These are phyloP conservation scores for Heteromeles arbutifolia DNA, from an alignment of 306 rosid species.

Conservation along the genomic window DNA sequence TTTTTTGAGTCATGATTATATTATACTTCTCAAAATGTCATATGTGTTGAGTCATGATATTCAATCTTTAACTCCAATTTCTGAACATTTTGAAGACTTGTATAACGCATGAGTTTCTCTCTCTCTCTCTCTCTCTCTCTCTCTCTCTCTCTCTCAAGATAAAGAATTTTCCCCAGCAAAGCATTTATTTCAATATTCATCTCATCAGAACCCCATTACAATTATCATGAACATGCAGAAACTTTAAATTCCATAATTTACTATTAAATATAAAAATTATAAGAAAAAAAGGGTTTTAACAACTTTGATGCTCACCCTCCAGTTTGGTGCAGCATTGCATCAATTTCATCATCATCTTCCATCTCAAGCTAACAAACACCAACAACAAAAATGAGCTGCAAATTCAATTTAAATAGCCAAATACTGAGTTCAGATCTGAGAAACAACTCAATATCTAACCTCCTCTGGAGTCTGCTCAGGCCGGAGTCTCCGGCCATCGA, in stretches of 20 bases:
- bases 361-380: constrained; percentile 38
- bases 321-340: constrained; percentile 51
- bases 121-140: too few relatives aligned
- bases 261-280: neutral
- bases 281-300: neutral
- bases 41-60: neutral
- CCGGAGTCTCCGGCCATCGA: constrained; percentile 59
- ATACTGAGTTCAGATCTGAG: neutral
- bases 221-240: neutral
- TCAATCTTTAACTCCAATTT: neutral
- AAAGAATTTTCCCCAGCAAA: too few relatives aligned
- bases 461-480: constrained; percentile 63
- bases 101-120: neutral
- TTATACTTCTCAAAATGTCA: neutral
- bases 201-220: neutral
- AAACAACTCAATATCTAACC: constrained; percentile 21
- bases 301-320: constrained; percentile 25
- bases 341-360: constrained; percentile 50
- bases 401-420: neutral
- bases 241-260: neutral
- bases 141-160: neutral
- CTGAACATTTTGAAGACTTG: neutral
- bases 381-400: neutral
- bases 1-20: neutral
- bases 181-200: neutral